Base-by-base conservation (phyloP, 805 yeast species). In the Saccharomyces paradoxus region DNA sequence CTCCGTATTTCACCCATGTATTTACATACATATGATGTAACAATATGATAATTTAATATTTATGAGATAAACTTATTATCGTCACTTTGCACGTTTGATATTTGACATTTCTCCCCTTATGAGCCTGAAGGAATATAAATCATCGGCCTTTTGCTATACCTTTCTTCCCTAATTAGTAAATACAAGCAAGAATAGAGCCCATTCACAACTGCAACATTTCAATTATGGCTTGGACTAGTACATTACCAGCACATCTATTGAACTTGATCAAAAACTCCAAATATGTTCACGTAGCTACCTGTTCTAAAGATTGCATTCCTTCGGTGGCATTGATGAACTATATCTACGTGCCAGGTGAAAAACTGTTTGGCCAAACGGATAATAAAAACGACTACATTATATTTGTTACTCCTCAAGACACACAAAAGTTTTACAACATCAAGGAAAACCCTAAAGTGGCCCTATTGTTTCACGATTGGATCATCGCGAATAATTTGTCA, bases 271-370 rank as follows among this genome's bases (percentile, higher is more conserved):
- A 81, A 56, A 75, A 79, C 13, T 84, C 89, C 10, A 79, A 84
- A 58, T 86, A 82, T 68, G 81, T 91, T 44, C 97, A 91, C 68
- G 75, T 91, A 49, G 97, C 92, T 2, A 92, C 98, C 1, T 81
- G 89, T 56, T 74, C 76, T 51, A 67, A 68, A 9, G 78, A 87
- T 48, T 77, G 85, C 61, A 70, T 81, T 48, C 98, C 98, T 5
- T 94, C 91, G 57, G 96, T 90, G 2, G 81, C 94, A 21, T 76
- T 92, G 58, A 92, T 92, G 98, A 92, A 89, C 71, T 92, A 88
- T 70, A 83, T 91, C 3, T 88, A 83, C 66, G 70, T 85, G 22
- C 74, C 77, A 4, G 67, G 77, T 5, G 65, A 66, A n/a, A 71
- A 75, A 30, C 64, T 74, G 0, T 77, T 61, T 58, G 53, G 55